Conservation (phyloP, 805 yeast genomes). For the Zygoascus ofunaensis region DNA sequence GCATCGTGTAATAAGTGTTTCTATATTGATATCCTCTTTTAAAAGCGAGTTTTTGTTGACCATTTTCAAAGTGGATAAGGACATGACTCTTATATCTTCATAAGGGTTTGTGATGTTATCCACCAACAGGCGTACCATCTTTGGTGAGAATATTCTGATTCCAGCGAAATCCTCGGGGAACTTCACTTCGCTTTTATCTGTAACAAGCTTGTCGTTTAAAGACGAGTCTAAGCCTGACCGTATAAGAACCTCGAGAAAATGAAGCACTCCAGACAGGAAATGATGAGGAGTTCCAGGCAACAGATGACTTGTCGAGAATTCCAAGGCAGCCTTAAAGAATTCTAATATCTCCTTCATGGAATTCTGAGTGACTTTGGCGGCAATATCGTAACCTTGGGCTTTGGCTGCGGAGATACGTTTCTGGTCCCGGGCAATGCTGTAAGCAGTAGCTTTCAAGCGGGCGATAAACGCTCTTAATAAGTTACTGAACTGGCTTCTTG, state of each 20-base stretch:
- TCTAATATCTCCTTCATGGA: constrained; percentile 22
- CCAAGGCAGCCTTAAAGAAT: constrained; percentile 37
- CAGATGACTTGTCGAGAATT: constrained; percentile 32
- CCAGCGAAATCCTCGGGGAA: constrained; percentile 38
- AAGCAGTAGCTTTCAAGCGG: constrained; percentile 61
- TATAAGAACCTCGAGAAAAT: constrained; percentile 38
- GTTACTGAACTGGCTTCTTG: constrained; percentile 57
- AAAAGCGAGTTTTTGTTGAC: constrained; percentile 32
- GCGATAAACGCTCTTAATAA: constrained; percentile 51
- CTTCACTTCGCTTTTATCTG: constrained; percentile 34
- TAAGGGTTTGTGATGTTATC: constrained; percentile 62
- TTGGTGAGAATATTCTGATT: constrained; percentile 31
- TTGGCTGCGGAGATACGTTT: constrained; percentile 25
- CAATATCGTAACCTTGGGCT: constrained; percentile 1
- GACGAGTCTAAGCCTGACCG: constrained; percentile 48
- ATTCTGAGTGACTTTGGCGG: constrained; percentile 4
- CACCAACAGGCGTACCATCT: constrained; percentile 41
- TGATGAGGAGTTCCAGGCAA: constrained; percentile 53
- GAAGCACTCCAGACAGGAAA: constrained; percentile 40
- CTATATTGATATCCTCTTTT: constrained; percentile 17
- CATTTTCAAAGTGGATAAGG: constrained; percentile 40
- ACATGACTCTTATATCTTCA: constrained; percentile 59
- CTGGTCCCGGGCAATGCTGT: constrained; percentile 49
- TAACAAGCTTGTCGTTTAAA: constrained; percentile 29
- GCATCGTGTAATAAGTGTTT: constrained; percentile 21